Percentiles rank a stretch among this genome's conserved stretches.
phyloP scores from a whole-genome alignment of 2,329 filamentous ascomycete species.

The Drechslerella stenobrocha region DNA sequence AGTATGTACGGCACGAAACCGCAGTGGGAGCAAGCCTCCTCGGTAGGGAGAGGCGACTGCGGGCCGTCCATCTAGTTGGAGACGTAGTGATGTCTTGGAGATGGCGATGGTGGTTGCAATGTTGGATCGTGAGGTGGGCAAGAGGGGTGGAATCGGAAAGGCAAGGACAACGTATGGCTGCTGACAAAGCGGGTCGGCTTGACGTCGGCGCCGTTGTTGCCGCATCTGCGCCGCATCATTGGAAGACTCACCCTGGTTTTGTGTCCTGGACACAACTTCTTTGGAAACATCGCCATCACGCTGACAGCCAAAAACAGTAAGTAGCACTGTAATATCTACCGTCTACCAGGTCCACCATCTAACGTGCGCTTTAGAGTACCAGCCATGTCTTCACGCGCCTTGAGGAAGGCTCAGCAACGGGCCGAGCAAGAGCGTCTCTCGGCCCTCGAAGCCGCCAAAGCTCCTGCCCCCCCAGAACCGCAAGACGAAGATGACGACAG shows the following conservation, averaged over 20 bases:
- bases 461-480: slow-evolving; percentile 10
- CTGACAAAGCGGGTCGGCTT: not conserved
- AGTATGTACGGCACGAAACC: slow-evolving; percentile 22
- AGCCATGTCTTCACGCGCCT: slow-evolving; percentile 69
- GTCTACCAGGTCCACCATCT: not conserved
- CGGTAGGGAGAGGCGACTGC: slow-evolving; percentile 3
- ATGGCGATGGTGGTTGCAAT: slow-evolving; percentile 5
- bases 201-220: slow-evolving; percentile 9
- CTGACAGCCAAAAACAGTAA: not conserved
- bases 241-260: slow-evolving; percentile 3
- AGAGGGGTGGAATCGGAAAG: not conserved
- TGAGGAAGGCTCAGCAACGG: slow-evolving; percentile 67
- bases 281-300: not conserved
- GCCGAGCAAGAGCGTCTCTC: slow-evolving; percentile 63
- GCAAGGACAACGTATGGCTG: not conserved
- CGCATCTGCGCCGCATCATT: slow-evolving; percentile 39
- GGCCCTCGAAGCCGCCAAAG: slow-evolving; percentile 54
- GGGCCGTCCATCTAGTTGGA: slow-evolving; percentile 5
- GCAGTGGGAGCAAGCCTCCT: slow-evolving; percentile 35
- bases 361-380: too few relatives aligned
- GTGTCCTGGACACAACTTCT: not conserved
- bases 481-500: slow-evolving; percentile 53
- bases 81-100: not conserved
- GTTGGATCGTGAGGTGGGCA: not conserved
- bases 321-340: too few relatives aligned